Evolutionary conservation across 768 basidiomycete species (phyloP), one percentile per base, ranked within the genome.

Genomic region (Naganishia friedmannii): DNA sequence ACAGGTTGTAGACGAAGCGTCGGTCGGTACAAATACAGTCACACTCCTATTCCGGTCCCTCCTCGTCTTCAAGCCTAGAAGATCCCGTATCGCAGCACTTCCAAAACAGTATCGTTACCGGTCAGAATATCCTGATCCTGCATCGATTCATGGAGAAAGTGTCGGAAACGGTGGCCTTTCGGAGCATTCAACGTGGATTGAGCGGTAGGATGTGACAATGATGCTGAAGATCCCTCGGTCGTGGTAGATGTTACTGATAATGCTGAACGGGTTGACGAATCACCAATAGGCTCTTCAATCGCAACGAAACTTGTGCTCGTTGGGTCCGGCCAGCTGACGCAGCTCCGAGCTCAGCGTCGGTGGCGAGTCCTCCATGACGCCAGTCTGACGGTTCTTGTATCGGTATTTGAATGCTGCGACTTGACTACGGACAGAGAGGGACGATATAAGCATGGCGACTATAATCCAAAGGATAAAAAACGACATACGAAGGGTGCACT

Each of bases 381-480:
- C 79, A 32, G 66, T 67, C 19, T 77, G 74, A 29, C 76, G 57
- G 53, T 74, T 78, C 72, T 76, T 76, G 75, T 78, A 75, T 66
- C 78, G 72, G 74, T 79, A 78, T 72, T 78, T 78, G 77, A 79
- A 78, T 29, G 73, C 75, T n/a, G 79, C 78, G 55, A 77, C 76
- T 67, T 72, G 71, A 39, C 74, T 73, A 68, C 17, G 6, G 28
- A 57, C 37, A 46, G 19, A 37, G 12, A 37, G 34, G 12, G 34
- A n/a, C 9, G 17, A 34, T 13, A 51, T 32, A 17, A 37, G 32
- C 17, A 29, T 53, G 45, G 34, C 15, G 17, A 13, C 42, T 29
- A 29, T 31, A 6, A 17, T 13, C 19, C 17, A 21, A 12, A 23
- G 31, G 45, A 37, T n/a, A 6, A 12, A 9, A 17, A 63, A 26